These are phyloP conservation scores for Bolboschoenus planiculmis DNA, from an alignment of 176 grass and related monocot species.

Conservation along the genomic window DNA sequence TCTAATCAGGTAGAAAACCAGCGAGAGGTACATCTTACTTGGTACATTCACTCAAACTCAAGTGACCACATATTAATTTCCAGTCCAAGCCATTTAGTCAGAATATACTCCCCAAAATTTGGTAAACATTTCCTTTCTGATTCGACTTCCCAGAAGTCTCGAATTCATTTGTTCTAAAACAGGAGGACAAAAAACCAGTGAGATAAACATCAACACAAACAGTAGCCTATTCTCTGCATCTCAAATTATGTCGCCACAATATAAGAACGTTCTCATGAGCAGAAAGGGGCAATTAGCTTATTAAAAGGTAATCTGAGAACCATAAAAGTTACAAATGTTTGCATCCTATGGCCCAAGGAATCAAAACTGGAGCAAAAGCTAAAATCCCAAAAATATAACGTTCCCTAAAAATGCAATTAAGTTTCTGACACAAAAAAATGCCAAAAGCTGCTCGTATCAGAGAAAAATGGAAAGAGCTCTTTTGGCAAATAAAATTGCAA, in stretches of 20 bases:
- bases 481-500: background rate
- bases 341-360: background rate
- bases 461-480: background rate
- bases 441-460: slow-evolving; percentile 2
- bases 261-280: background rate
- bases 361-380: background rate
- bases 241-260: background rate
- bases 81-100: background rate
- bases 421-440: background rate
- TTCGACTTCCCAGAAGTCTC: background rate
- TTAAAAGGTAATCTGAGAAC: background rate
- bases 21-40: no score
- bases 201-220: background rate
- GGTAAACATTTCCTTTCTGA: background rate
- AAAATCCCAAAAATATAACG: background rate
- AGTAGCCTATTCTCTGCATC: background rate
- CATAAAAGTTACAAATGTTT: background rate
- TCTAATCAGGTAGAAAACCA: background rate
- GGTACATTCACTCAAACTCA: no score
- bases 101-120: background rate
- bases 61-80: background rate
- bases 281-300: background rate
- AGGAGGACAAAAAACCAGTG: background rate
- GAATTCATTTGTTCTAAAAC: background rate
- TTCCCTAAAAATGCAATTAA: background rate